These are phyloP conservation scores for Suhomyces prunicola DNA, from an alignment of 805 yeast genomes.

Conservation along the genomic window DNA sequence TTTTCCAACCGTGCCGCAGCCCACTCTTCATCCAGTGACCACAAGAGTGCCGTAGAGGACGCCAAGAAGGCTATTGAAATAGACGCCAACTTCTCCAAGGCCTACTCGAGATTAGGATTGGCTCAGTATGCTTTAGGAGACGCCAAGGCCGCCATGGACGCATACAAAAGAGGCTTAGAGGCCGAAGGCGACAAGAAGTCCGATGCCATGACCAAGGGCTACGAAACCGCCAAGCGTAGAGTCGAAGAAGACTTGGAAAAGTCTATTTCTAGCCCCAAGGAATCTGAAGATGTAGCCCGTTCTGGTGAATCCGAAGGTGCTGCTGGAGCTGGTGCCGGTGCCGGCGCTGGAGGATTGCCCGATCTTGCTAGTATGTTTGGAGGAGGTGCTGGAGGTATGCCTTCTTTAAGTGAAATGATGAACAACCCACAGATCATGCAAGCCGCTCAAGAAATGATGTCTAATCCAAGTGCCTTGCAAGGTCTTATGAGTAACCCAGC, in stretches of 20 bases:
- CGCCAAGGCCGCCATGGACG: conserved; percentile 82
- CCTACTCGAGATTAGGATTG: conserved; percentile 90
- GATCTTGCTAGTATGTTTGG: conserved; percentile 73
- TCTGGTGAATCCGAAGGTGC: conserved; percentile 18
- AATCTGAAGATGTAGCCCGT: conserved; percentile 9
- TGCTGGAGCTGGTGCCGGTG: conserved; percentile 33
- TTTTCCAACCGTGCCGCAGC: conserved; percentile 97
- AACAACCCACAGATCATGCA: conserved; percentile 89
- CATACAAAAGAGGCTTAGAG: conserved; percentile 83
- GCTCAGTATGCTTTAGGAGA: conserved; percentile 96
- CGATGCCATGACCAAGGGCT: conserved; percentile 89
- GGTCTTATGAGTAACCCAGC: conserved; percentile 79
- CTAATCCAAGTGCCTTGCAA: conserved; percentile 72
- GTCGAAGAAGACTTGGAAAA: conserved; percentile 69
- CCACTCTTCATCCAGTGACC: conserved; percentile 71
- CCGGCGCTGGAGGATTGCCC: conserved; percentile 60
- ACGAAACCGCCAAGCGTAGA: conserved; percentile 87
- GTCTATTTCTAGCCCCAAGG: conserved; percentile 28
- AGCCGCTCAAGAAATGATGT: conserved; percentile 86
- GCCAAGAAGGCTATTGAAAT: conserved; percentile 77
- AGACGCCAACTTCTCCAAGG: conserved; percentile 83
- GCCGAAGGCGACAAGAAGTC: conserved; percentile 82
- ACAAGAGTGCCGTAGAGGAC: conserved; percentile 75
- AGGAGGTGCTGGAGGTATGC: conserved; percentile 66
- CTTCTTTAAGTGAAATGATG: conserved; percentile 66